Base-by-base conservation (phyloP, 2,329 filamentous ascomycete species). In the Arthrocladium fulminans region DNA sequence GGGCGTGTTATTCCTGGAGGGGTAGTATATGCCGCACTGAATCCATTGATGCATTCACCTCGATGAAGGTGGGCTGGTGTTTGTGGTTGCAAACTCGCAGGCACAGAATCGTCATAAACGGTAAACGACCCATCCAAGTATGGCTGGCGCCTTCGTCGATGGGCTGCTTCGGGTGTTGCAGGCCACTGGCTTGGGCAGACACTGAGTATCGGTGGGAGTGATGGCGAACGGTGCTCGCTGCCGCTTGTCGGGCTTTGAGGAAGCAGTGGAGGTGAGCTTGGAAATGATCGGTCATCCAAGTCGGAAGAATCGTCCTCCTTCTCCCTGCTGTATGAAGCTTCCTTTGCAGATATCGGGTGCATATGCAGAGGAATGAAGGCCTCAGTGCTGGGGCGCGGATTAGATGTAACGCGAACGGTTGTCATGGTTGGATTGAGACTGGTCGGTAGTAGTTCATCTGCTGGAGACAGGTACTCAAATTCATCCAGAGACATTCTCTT, bases 91-190 rank as follows among this genome's bases (percentile, higher is more conserved):
- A 45, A 42, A 15, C 25, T 25, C 8, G 50, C 45, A 22, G 54
- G 51, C 25, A 57, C 35, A 19, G 52, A 55, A 42, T 59, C 56
- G 35, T 57, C 55, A 35, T 57, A 59, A 20, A 59, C 54, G 2
- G 51, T 52, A 39, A 57, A 59, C 9, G 52, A 49, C 6, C 51
- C 50, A 32, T 59, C 56, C 6, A 57, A 45, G 39, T 51, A 52
- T 43, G 38, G 51, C 20, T 47, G 44, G 13, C 39, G n/a, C 6
- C 24, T 13, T 10, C 49, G 20, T 13, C 43, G 49, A 17, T 24
- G 46, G 23, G 40, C 45, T 15, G 54, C 44, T 38, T 54, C 51
- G 10, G 54, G 32, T 13, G 25, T 12, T 35, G 17, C 32, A 9
- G 13, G 49, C 13, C 17, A 48, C 44, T 2, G 49, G 47, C 4